Evolutionary conservation across 2,329 filamentous ascomycete genomes (phyloP).

Genomic region (Epichloe gansuensis): DNA sequence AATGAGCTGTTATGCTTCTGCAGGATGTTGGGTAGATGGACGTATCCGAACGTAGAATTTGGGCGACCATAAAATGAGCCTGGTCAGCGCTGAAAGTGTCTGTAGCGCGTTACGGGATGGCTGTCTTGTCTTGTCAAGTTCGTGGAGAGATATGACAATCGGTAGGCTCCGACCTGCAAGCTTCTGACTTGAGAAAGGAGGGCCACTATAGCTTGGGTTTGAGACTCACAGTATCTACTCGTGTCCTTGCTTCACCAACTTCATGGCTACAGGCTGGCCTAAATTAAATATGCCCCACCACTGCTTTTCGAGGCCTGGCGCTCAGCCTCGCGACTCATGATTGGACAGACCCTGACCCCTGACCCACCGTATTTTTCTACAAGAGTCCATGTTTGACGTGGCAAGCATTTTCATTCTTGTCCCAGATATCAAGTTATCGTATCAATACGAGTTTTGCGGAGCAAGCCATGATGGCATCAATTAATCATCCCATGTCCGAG

Average conservation of each 20-base stretch:
- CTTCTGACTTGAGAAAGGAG: background rate
- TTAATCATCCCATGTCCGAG: too few relatives aligned
- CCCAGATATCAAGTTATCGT: too few relatives aligned
- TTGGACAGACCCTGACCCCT: background rate
- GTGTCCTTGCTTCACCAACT: background rate
- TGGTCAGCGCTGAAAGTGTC: background rate
- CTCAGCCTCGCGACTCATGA: background rate
- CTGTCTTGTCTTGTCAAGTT: background rate
- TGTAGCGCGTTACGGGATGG: background rate
- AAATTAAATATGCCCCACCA: background rate
- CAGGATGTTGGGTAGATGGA: background rate
- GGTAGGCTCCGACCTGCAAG: background rate
- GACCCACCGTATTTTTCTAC: too few relatives aligned
- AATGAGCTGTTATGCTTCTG: background rate
- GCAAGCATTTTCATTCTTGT: too few relatives aligned
- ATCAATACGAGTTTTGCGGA: too few relatives aligned
- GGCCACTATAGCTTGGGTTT: background rate
- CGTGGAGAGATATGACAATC: background rate
- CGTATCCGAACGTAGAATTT: background rate
- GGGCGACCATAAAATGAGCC: background rate
- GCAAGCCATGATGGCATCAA: too few relatives aligned
- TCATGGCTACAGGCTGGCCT: background rate
- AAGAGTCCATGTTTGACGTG: too few relatives aligned
- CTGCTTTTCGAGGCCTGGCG: background rate
- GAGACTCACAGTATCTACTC: background rate